Evolutionary conservation across 306 rosid genomes (phyloP), one percentile per base, ranked within the genome.

Genomic region (Lathyrus aphaca): DNA sequence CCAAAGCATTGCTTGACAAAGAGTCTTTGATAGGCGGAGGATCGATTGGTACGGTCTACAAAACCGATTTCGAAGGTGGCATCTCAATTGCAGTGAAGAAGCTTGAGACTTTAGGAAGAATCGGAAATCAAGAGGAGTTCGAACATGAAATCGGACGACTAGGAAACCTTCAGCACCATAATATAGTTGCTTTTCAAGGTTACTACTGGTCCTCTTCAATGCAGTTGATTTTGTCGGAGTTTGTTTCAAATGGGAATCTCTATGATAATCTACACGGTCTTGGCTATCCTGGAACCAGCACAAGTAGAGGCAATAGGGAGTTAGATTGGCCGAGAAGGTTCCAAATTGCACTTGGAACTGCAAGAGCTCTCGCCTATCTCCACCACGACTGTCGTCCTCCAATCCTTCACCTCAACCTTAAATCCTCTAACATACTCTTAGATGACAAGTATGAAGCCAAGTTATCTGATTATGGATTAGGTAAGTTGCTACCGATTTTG

Each of bases 351-450:
- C 66, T 95, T 10, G 99, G 97, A 83, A 89, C 95, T 1, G 99
- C 99, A 3, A 80, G 89, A 73, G 97, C 95, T 40, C 86, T 95
- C 54, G 84, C 95, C 21, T 89, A 85, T 83, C 99, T 95, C 82
- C 99, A 95, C 86, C 96, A 95, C 71, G 99, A 95, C 70, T 95
- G 92, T 39, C 76, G 82, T 17, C 99, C 99, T 68, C 91, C 95
- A 32, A 78, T 95, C 77, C 96, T 95, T 80, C 97, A 95, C 85
- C 99, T 95, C 85, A 91, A 95, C 87, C 79, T 95, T 11, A 95
- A 95, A 74, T 91, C 99, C 18, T 82, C 91, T 6, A 95, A 95
- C 89, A 87, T 95, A 78, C 92, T 95, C 75, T 63, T 95, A 74
- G 95, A 87, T 56, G 92, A 87, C 69, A 91, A 80, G 30, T 89